A percentile compares a stretch with the other conserved stretches of the same genome.
Evolutionary conservation across 768 basidiomycete genomes (phyloP).

Genomic region (Cystofilobasidium capitatum): DNA sequence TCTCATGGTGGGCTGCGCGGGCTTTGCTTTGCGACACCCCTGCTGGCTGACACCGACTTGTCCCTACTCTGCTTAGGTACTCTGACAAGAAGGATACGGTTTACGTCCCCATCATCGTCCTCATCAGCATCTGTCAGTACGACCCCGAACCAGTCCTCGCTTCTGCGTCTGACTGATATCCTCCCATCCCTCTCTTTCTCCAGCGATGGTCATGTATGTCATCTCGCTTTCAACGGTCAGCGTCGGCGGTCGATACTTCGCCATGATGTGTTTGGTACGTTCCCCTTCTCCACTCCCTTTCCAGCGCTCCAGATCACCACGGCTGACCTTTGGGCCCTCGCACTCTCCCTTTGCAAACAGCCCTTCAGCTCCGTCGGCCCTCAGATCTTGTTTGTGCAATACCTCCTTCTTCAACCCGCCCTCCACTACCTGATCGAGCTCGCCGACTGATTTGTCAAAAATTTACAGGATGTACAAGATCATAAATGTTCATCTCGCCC

Average conservation of each 20-base stretch:
- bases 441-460: neutral
- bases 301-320: too few relatives aligned
- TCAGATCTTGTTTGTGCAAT: slow-evolving; percentile 28
- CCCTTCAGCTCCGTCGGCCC: slow-evolving; percentile 32
- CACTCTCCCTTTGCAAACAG: slow-evolving; percentile 28
- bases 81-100: slow-evolving; percentile 28
- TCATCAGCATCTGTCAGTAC: slow-evolving; percentile 15
- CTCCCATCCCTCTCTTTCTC: neutral
- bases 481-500: slow-evolving; percentile 32
- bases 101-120: slow-evolving; percentile 31
- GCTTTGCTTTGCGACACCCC: too few relatives aligned
- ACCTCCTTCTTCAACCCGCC: neutral
- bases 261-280: slow-evolving; percentile 28
- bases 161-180: neutral
- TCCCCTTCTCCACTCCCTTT: neutral
- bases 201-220: slow-evolving; percentile 30
- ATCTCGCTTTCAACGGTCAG: slow-evolving; percentile 31
- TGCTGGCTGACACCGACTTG: neutral
- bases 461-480: slow-evolving; percentile 32
- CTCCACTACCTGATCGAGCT: neutral
- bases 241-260: slow-evolving; percentile 31
- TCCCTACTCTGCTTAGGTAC: neutral
- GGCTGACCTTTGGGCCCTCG: too few relatives aligned
- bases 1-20: slow-evolving; percentile 29
- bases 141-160: neutral